Percentiles rank a stretch among this genome's conserved stretches.
Conservation (phyloP, 2,329 filamentous ascomycete genomes). For the Penicillium expansum region DNA sequence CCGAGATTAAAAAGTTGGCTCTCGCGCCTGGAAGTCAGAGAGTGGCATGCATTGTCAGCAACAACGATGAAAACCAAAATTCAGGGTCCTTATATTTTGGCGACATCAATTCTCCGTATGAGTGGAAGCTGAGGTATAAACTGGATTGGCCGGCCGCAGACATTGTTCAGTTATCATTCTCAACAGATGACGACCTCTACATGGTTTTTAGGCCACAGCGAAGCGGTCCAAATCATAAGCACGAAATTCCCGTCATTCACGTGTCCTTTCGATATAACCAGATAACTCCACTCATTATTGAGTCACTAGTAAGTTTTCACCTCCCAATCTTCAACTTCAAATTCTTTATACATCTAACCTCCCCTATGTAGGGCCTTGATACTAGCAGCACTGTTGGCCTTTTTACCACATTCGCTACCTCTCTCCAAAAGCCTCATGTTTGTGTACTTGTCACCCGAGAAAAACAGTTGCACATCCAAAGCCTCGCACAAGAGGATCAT, state of each 20-base stretch:
- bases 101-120: not conserved
- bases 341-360: not conserved
- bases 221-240: not conserved
- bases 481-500: not conserved
- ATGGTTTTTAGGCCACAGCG: not conserved
- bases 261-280: not conserved
- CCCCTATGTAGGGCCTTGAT: not conserved
- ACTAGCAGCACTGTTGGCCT: not conserved
- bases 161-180: not conserved
- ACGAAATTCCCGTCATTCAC: not conserved
- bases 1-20: not conserved
- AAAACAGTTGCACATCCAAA: not conserved
- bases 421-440: not conserved
- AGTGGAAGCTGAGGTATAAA: not conserved
- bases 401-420: not conserved
- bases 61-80: not conserved
- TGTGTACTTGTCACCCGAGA: not conserved
- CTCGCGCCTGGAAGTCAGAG: not conserved
- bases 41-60: not conserved
- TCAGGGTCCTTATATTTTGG: not conserved
- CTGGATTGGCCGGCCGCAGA: not conserved
- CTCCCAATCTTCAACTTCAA: not conserved
- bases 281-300: not conserved
- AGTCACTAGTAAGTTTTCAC: not conserved
- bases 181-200: not conserved